phyloP scores from a whole-genome alignment of 495 filamentous ascomycete genomes.

The Aspergillus sparsus region DNA sequence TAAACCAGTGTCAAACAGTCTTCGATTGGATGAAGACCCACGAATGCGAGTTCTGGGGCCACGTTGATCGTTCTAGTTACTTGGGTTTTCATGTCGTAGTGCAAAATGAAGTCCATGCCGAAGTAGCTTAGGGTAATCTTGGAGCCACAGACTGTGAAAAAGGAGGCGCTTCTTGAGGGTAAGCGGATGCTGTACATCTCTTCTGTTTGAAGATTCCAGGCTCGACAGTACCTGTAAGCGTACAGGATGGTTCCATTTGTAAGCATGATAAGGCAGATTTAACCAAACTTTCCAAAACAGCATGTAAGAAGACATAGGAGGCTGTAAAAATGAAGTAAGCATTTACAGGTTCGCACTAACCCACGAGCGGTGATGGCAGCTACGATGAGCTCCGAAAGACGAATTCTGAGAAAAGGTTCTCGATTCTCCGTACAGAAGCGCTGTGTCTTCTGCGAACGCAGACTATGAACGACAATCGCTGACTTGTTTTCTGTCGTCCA shows the following conservation, averaged over 20 bases:
- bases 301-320: background rate
- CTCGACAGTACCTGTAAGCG: conserved; percentile 29
- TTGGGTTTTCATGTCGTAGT: conserved; percentile 28
- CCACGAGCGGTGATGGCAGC: conserved; percentile 30
- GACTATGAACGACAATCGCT: conserved; percentile 22
- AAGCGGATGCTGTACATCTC: conserved; percentile 28
- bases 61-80: conserved; percentile 21
- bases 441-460: conserved; percentile 17
- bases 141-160: conserved; percentile 21
- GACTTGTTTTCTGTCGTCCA: conserved; percentile 21
- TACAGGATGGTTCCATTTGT: too few relatives aligned
- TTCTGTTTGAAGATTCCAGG: conserved; percentile 32
- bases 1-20: conserved; percentile 18
- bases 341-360: conserved; percentile 18
- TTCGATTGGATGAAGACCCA: conserved; percentile 13
- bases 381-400: conserved; percentile 28
- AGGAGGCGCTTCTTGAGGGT: conserved; percentile 15
- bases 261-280: too few relatives aligned
- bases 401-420: conserved; percentile 22
- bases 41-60: conserved; percentile 11
- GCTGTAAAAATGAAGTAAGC: too few relatives aligned
- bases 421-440: conserved; percentile 35
- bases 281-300: background rate
- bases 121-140: conserved; percentile 25
- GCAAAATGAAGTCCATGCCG: conserved; percentile 20